These are phyloP conservation scores for Agastache rugosa DNA, from an alignment of 257 asterid genomes.

Conservation along the genomic window DNA sequence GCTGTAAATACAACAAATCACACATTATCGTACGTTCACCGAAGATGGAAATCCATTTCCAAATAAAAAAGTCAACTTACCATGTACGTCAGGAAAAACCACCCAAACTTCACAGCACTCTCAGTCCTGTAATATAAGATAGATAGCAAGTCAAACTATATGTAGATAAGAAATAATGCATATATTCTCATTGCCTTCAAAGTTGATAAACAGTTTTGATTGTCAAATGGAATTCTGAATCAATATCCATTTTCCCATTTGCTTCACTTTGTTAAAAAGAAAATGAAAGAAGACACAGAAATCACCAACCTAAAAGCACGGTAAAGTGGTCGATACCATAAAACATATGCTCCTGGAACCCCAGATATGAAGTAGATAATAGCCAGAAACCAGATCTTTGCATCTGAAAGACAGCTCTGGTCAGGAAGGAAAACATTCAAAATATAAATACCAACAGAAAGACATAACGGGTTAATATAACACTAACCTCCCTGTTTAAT, in stretches of 20 bases:
- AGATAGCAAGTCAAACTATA: constrained; percentile 29
- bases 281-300: constrained; percentile 2
- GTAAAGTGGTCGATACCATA: constrained; percentile 98
- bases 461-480: not conserved
- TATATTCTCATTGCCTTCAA: constrained; percentile 15
- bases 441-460: not conserved
- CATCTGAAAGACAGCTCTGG: constrained; percentile 43
- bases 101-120: constrained; percentile 85
- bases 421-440: constrained; percentile 31
- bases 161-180: not conserved
- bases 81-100: constrained; percentile 95
- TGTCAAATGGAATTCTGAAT: constrained; percentile 1
- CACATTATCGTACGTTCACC: constrained; percentile 14
- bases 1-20: constrained; percentile 55
- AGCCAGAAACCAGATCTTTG: constrained; percentile 85
- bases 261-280: not conserved
- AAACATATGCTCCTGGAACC: constrained; percentile 91
- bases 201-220: constrained; percentile 4
- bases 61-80: constrained; percentile 44
- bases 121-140: constrained; percentile 68
- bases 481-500: constrained; percentile 79
- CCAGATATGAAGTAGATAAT: constrained; percentile 92
- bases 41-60: constrained; percentile 3
- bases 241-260: constrained; percentile 1
- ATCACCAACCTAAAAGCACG: constrained; percentile 77